phyloP scores from a whole-genome alignment of 768 basidiomycete species.

The Paxillus rubicundulus region DNA sequence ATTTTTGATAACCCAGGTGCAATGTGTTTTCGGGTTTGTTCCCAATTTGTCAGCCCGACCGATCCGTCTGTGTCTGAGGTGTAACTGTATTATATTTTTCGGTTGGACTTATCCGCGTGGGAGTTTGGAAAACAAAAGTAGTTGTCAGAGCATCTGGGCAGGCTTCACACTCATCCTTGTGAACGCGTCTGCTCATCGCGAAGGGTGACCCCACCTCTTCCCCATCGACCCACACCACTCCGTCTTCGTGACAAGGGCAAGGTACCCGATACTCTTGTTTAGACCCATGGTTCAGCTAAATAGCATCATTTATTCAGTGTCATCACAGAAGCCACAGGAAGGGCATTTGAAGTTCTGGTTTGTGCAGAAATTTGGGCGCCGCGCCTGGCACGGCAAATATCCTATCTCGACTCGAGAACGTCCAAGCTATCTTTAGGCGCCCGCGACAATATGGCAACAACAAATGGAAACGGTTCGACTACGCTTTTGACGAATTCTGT shows the following conservation, averaged over 20 bases:
- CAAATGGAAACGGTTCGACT: slow-evolving; percentile 21
- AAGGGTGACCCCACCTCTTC: slow-evolving; percentile 19
- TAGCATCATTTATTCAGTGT: slow-evolving; percentile 19
- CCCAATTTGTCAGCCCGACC: too few relatives aligned
- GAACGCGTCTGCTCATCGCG: slow-evolving; percentile 27
- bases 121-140: slow-evolving; percentile 14
- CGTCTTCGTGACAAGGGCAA: slow-evolving; percentile 1
- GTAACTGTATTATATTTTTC: too few relatives aligned
- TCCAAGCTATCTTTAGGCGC: slow-evolving; percentile 9
- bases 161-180: too few relatives aligned
- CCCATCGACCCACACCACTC: slow-evolving; percentile 3
- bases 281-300: not conserved
- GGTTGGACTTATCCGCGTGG: slow-evolving; percentile 18
- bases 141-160: not conserved
- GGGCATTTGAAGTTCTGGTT: slow-evolving; percentile 20
- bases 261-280: not conserved
- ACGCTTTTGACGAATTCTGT: slow-evolving; percentile 32
- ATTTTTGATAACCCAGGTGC: too few relatives aligned
- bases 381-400: slow-evolving; percentile 14
- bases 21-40: too few relatives aligned
- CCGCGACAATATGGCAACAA: slow-evolving; percentile 18
- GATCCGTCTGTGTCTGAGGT: too few relatives aligned
- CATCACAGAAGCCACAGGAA: slow-evolving; percentile 30
- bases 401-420: slow-evolving; percentile 8
- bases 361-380: slow-evolving; percentile 24